Conservation (phyloP, 495 filamentous ascomycete species). For the Penicillium manginii region DNA sequence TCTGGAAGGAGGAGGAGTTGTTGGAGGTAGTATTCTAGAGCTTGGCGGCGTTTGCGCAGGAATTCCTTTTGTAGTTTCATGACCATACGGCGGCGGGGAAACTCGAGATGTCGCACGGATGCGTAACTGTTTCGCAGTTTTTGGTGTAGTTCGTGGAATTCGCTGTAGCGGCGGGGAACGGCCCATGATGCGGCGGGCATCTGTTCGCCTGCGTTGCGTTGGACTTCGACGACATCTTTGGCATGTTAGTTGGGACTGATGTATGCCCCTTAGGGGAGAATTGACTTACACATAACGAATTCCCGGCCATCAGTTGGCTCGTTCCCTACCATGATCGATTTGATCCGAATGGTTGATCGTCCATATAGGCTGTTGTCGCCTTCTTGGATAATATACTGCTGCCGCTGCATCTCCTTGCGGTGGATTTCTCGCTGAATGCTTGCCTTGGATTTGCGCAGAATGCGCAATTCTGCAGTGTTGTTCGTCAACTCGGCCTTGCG, state of each 20-base stretch:
- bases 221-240: slow-evolving; percentile 83
- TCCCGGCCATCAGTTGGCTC: slow-evolving; percentile 87
- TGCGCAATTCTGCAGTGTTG: slow-evolving; percentile 89
- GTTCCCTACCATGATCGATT: slow-evolving; percentile 85
- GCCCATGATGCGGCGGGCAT: slow-evolving; percentile 86
- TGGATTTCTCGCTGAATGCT: slow-evolving; percentile 91
- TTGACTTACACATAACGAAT: slow-evolving; percentile 75
- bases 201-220: slow-evolving; percentile 84
- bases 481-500: slow-evolving; percentile 96
- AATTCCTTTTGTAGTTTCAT: slow-evolving; percentile 97
- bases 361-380: slow-evolving; percentile 98
- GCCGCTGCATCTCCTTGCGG: slow-evolving; percentile 91
- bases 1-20: slow-evolving; percentile 85
- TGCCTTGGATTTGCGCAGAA: slow-evolving; percentile 89
- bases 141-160: slow-evolving; percentile 95
- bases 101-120: slow-evolving; percentile 85
- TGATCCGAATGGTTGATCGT: slow-evolving; percentile 84
- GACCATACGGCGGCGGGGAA: slow-evolving; percentile 87
- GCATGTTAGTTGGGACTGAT: slow-evolving; percentile 4
- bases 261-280: background rate
- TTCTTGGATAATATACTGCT: slow-evolving; percentile 97
- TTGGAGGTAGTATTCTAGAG: slow-evolving; percentile 84
- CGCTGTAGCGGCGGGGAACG: slow-evolving; percentile 84
- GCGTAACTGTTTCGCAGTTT: slow-evolving; percentile 82
- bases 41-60: slow-evolving; percentile 80